Conservation (phyloP, 2,329 filamentous ascomycete species). For the Whalleya microplaca region DNA sequence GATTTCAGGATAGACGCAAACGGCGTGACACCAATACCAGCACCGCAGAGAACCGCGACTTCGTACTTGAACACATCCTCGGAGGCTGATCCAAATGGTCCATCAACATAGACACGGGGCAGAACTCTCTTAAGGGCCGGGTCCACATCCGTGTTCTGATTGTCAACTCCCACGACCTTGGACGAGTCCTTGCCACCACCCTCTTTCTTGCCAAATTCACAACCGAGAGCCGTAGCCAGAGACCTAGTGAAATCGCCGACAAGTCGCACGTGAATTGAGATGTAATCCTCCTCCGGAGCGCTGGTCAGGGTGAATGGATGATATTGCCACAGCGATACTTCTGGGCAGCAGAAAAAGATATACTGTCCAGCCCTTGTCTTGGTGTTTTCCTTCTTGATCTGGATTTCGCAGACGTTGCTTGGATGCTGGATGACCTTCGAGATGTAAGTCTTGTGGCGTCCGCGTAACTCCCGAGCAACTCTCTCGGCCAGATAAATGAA, state of each 20-base stretch:
- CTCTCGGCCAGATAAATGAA: conserved; percentile 81
- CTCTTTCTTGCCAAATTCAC: conserved; percentile 66
- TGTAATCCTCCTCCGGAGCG: conserved; percentile 87
- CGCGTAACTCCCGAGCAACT: conserved; percentile 76
- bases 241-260: conserved; percentile 80
- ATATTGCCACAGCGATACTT: conserved; percentile 86
- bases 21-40: conserved; percentile 84
- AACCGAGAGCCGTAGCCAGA: conserved; percentile 72
- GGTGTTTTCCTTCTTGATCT: conserved; percentile 88
- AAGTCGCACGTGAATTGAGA: conserved; percentile 82
- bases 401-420: conserved; percentile 86
- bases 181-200: conserved; percentile 54
- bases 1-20: conserved; percentile 88
- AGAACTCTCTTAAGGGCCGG: conserved; percentile 73
- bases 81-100: conserved; percentile 83
- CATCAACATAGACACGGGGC: conserved; percentile 80
- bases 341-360: conserved; percentile 86
- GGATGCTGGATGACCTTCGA: conserved; percentile 90
- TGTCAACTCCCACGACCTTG: conserved; percentile 70
- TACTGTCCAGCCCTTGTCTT: conserved; percentile 83
- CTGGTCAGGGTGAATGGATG: conserved; percentile 87
- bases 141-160: conserved; percentile 63
- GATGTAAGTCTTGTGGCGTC: conserved; percentile 81
- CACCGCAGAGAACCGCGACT: conserved; percentile 76
- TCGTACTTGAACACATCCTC: conserved; percentile 92